A percentile compares a stretch with the other conserved stretches of the same genome.
phyloP scores from a whole-genome alignment of 2,329 filamentous ascomycete species.

The Erysiphe pulchra region DNA sequence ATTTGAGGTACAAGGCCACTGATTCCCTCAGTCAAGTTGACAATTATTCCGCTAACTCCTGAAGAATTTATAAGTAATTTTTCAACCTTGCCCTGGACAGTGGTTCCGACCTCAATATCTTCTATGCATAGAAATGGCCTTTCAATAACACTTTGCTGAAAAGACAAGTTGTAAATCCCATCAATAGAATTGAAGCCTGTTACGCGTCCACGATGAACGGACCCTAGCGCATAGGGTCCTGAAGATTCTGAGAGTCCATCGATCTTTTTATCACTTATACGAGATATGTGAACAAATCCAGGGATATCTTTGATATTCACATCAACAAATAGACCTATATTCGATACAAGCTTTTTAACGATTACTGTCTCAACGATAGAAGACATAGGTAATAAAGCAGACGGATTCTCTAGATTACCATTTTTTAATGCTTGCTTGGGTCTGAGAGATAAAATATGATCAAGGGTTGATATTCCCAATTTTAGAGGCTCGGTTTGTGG shows the following conservation, averaged over 20 bases:
- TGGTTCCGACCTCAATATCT: slow-evolving; percentile 57
- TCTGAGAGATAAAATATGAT: slow-evolving; percentile 48
- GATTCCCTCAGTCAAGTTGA: slow-evolving; percentile 68
- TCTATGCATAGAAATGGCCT: slow-evolving; percentile 81
- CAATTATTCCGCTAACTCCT: slow-evolving; percentile 59
- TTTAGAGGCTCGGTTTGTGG: slow-evolving; percentile 56
- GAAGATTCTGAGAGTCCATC: slow-evolving; percentile 54
- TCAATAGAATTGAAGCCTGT: slow-evolving; percentile 74
- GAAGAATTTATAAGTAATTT: slow-evolving; percentile 54
- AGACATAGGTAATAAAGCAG: slow-evolving; percentile 40
- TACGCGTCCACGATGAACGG: slow-evolving; percentile 57
- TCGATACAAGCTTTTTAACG: slow-evolving; percentile 53
- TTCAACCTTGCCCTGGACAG: slow-evolving; percentile 63
- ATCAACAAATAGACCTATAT: slow-evolving; percentile 59
- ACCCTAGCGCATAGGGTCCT: slow-evolving; percentile 54
- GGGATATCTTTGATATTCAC: slow-evolving; percentile 38
- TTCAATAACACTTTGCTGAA: slow-evolving; percentile 58
- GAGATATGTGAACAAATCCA: slow-evolving; percentile 90
- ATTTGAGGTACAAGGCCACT: slow-evolving; percentile 68
- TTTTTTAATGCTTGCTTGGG: slow-evolving; percentile 19
- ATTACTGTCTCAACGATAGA: slow-evolving; percentile 53
- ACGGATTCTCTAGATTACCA: slow-evolving; percentile 21
- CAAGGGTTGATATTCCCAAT: slow-evolving; percentile 64
- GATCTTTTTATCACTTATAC: slow-evolving; percentile 70
- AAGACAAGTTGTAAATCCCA: slow-evolving; percentile 60